Evolutionary conservation across 441 rosid genomes (phyloP).

Genomic region (Macaranga tanarius): DNA sequence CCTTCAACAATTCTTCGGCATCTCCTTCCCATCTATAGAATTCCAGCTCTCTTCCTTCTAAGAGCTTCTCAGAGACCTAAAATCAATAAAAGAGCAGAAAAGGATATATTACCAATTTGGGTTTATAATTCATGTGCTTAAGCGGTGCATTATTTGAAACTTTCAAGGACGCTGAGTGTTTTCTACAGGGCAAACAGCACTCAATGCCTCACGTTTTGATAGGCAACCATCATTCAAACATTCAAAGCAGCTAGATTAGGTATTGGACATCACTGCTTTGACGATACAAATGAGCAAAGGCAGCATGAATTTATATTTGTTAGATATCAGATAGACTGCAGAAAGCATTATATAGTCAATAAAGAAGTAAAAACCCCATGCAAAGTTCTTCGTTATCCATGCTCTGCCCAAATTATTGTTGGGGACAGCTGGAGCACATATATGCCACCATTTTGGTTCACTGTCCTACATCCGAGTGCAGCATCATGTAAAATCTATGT

Average conservation of each 20-base stretch:
- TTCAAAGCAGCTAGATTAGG: no score
- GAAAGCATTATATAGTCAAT: not conserved
- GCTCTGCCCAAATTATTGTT: not conserved
- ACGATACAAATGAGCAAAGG: no score
- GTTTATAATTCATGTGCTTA: slow-evolving; percentile 1
- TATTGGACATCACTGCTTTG: no score
- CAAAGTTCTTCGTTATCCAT: not conserved
- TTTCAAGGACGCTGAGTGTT: not conserved
- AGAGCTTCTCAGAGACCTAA: slow-evolving; percentile 64
- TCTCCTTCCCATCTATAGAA: slow-evolving; percentile 66
- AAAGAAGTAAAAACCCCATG: not conserved
- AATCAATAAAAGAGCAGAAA: slow-evolving; percentile 11
- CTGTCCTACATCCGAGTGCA: no score
- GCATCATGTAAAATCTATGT: no score
- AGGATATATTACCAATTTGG: not conserved
- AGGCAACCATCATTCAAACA: no score
- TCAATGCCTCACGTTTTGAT: not conserved
- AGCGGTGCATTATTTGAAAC: not conserved
- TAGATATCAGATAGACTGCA: not conserved
- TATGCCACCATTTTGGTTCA: no score
- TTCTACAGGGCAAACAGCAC: not conserved
- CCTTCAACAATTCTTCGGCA: slow-evolving; percentile 54
- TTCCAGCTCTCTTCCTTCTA: slow-evolving; percentile 71
- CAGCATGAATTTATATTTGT: no score
- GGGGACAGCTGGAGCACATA: no score